A percentile compares a stretch with the other conserved stretches of the same genome.
Conservation (phyloP, 2,329 filamentous ascomycete genomes). For the Fusarium duplospermum region DNA sequence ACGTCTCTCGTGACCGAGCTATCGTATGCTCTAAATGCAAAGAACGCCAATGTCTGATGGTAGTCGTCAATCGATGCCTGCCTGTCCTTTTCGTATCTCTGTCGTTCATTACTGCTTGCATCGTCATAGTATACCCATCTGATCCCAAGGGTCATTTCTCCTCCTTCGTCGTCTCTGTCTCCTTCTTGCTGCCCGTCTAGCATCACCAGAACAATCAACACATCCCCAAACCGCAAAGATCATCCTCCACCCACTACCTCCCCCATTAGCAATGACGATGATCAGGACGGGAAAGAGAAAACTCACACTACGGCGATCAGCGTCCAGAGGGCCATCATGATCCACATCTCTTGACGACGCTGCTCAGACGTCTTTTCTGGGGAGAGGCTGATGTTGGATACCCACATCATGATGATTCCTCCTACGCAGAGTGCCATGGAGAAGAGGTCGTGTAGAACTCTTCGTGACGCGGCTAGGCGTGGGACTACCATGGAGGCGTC, state of each 20-base stretch:
- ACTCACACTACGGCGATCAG: constrained; percentile 45
- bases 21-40: background rate
- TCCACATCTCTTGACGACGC: constrained; percentile 29
- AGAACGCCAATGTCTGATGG: background rate
- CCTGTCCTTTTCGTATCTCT: background rate
- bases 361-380: constrained; percentile 12
- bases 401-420: constrained; percentile 49
- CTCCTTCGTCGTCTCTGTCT: constrained; percentile 27
- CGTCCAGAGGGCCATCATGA: constrained; percentile 38
- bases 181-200: constrained; percentile 32
- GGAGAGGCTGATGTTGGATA: constrained; percentile 44
- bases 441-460: constrained; percentile 49
- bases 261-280: background rate
- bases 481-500: constrained; percentile 43
- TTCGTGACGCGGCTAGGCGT: constrained; percentile 43
- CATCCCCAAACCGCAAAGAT: constrained; percentile 47
- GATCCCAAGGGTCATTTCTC: constrained; percentile 36
- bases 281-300: accelerated
- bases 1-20: background rate
- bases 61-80: background rate
- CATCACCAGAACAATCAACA: constrained; percentile 42
- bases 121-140: constrained; percentile 34
- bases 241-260: constrained; percentile 41
- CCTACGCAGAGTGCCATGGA: constrained; percentile 49
- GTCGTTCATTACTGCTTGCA: constrained; percentile 2